Conservation (phyloP, 1,284 basidiomycete genomes). For the Heterobasidion parviporum region DNA sequence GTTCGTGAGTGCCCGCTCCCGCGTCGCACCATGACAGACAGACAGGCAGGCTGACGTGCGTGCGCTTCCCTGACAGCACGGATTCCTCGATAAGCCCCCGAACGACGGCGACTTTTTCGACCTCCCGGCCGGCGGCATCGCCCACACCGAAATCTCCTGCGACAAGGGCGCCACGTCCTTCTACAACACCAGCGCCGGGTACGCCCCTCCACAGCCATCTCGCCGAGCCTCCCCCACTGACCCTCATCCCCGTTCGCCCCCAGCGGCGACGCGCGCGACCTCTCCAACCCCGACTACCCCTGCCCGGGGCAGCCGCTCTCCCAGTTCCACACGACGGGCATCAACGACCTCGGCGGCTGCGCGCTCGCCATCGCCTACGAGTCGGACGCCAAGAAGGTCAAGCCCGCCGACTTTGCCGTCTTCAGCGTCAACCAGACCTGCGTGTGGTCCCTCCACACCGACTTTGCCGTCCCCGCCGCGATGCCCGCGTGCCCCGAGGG, state of each 20-base stretch:
- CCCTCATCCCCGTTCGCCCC: not conserved
- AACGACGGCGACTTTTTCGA: constrained; percentile 45
- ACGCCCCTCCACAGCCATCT: not conserved
- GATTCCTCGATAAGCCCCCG: constrained; percentile 48
- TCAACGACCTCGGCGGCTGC: constrained; percentile 53
- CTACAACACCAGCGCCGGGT: constrained; percentile 35
- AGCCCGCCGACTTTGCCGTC: constrained; percentile 62
- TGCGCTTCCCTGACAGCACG: constrained; percentile 26
- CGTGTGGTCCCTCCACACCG: constrained; percentile 59
- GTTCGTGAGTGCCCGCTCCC: constrained; percentile 28
- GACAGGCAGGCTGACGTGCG: not conserved
- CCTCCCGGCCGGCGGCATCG: constrained; percentile 44
- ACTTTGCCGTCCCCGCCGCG: constrained; percentile 51
- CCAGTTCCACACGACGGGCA: constrained; percentile 45
- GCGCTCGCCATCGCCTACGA: constrained; percentile 68
- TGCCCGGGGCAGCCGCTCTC: constrained; percentile 37
- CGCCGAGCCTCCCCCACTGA: not conserved
- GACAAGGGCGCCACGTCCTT: constrained; percentile 49
- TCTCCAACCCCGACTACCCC: constrained; percentile 31
- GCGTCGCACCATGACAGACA: no score
- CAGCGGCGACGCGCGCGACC: constrained; percentile 39
- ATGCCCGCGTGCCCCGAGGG: constrained; percentile 64
- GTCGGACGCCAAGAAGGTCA: constrained; percentile 38
- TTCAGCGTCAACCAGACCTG: constrained; percentile 70
- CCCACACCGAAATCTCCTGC: constrained; percentile 45